These are phyloP conservation scores for Rhodotorula sp. DNA, from an alignment of 1,284 basidiomycete genomes.

Conservation along the genomic window DNA sequence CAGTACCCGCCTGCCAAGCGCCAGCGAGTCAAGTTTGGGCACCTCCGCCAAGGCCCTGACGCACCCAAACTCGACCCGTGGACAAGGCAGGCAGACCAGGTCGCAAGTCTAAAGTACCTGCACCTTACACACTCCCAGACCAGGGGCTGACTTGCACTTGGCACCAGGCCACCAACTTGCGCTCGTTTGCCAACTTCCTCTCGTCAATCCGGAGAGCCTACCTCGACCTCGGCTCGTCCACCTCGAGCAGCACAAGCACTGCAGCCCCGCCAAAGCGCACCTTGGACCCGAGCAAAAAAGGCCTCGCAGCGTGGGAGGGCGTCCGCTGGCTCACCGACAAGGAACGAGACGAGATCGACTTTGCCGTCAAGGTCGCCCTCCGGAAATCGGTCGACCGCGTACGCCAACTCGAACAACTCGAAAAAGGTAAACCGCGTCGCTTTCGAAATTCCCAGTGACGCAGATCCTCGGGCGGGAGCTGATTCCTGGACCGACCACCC, in stretches of 20 bases:
- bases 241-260: constrained; percentile 53
- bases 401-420: constrained; percentile 75
- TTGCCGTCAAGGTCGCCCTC: constrained; percentile 77
- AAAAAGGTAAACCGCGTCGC: no score
- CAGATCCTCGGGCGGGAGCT: no score
- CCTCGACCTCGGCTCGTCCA: constrained; percentile 58
- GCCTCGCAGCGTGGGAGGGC: constrained; percentile 59
- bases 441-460: no score
- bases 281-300: constrained; percentile 46
- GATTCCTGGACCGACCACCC: no score
- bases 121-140: background rate
- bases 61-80: constrained; percentile 21
- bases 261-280: constrained; percentile 48
- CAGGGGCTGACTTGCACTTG: background rate
- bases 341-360: constrained; percentile 85
- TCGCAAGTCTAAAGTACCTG: constrained; percentile 10
- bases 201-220: constrained; percentile 69
- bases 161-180: constrained; percentile 49
- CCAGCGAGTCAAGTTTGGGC: constrained; percentile 22
- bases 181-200: constrained; percentile 66
- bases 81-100: constrained; percentile 36
- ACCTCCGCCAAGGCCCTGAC: background rate
- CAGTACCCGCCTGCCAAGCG: constrained; percentile 13
- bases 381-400: constrained; percentile 78
- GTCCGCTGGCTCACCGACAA: constrained; percentile 73